Evolutionary conservation across 2,329 filamentous ascomycete species (phyloP), one percentile per base, ranked within the genome.

Genomic region (Aureobasidium sp.): DNA sequence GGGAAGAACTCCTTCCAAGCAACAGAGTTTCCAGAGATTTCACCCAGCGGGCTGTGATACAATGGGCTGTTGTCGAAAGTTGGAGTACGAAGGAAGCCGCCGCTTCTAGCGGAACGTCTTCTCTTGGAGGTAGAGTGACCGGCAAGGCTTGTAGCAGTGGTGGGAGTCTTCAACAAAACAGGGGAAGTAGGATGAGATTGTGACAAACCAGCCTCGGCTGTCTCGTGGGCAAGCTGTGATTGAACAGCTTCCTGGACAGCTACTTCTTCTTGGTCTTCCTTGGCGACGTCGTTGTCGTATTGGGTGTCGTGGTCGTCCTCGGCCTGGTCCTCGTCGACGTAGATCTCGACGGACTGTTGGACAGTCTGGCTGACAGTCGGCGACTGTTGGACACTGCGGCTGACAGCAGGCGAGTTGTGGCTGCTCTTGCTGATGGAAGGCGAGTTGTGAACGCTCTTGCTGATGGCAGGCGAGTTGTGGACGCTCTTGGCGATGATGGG

Each of bases 151-250:
- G 53, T 15, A 46, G 17, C 15, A 38, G 43, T n/a, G 29, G 19
- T 25, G 21, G 25, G 38, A 17, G 37, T 23, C 40, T 42, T 55
- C 10, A 25, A 37, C 27, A 25, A 33, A 40, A 3, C 13, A 42
- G 51, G 37, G 38, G 37, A 38, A 31, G 38, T 42, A 31, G 37
- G 51, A 43, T 55, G 51, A 43, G 51, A 55, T 3, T 42, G 51
- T 42, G 37, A 55, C 51, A 43, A 55, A 55, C 51, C 51, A 55
- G 51, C 37, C 19, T 55, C 23, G 37, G 37, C 51, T 33, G 53
- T 57, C 40, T 57, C 53, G 15, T 29, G 19, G 40, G 53, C 53
- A 46, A 57, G 40, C 40, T 57, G 53, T 25, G 53, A 42, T 17
- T 43, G 19, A 25, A 43, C 51, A 43, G 51, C 37, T 15, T 42